phyloP scores from a whole-genome alignment of 805 yeast genomes.

The Zygosaccharomyces gambellarensis region DNA sequence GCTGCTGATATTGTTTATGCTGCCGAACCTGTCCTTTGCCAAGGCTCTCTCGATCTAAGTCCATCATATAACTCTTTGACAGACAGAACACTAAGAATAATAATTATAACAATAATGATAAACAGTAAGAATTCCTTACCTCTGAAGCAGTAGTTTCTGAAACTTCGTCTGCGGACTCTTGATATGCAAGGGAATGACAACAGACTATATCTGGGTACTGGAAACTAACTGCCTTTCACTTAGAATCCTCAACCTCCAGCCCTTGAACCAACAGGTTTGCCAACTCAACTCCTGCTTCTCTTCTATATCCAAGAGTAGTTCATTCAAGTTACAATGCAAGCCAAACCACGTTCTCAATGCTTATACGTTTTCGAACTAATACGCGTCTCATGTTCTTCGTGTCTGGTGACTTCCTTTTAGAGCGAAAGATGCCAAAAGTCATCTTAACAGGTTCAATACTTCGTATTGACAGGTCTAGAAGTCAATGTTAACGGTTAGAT shows the following conservation, averaged over 20 bases:
- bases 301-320: constrained; percentile 1
- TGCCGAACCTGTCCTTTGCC: background rate
- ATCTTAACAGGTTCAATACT: background rate
- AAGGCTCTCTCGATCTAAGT: background rate
- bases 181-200: constrained; percentile 6
- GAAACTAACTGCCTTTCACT: constrained; percentile 1
- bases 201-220: constrained; percentile 2
- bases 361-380: constrained; percentile 2
- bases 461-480: background rate
- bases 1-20: background rate
- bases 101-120: too few relatives aligned
- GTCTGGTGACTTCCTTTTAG: constrained; percentile 3
- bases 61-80: background rate
- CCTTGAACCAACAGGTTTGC: background rate
- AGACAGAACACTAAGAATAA: too few relatives aligned
- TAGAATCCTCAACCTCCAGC: constrained; percentile 5
- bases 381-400: constrained; percentile 4
- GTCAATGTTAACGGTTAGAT: background rate
- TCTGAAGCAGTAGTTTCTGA: background rate
- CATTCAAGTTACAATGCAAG: constrained; percentile 1
- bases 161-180: constrained; percentile 3
- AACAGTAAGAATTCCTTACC: background rate
- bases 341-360: constrained; percentile 1
- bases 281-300: constrained; percentile 1
- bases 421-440: constrained; percentile 5